Conservation (phyloP, 1,284 basidiomycete genomes). For the Nidula niveotomentosa region DNA sequence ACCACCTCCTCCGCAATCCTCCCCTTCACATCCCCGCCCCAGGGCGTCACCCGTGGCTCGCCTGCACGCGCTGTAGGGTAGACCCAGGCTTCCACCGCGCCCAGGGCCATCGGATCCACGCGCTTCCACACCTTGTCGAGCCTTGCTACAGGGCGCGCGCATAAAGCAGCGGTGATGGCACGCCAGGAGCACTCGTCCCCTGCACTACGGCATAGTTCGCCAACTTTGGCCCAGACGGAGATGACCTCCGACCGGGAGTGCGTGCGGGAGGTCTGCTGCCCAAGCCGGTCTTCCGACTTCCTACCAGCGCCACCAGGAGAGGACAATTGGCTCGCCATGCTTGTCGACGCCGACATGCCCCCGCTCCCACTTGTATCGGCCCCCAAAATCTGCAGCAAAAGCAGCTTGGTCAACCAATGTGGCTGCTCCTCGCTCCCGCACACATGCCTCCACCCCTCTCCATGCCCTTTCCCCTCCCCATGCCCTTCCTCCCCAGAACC, state of each 20-base stretch:
- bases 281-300: conserved; percentile 37
- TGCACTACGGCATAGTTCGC: conserved; percentile 61
- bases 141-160: conserved; percentile 69
- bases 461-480: conserved; percentile 3
- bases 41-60: conserved; percentile 57
- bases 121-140: conserved; percentile 78
- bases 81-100: conserved; percentile 67
- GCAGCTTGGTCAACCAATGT: conserved; percentile 75
- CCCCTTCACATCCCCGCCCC: conserved; percentile 60
- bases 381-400: conserved; percentile 68
- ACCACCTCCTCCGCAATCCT: conserved; percentile 40
- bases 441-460: conserved; percentile 33
- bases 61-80: conserved; percentile 30
- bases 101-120: conserved; percentile 56
- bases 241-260: conserved; percentile 73
- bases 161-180: conserved; percentile 66
- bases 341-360: neutral
- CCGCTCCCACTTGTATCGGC: conserved; percentile 40
- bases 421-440: conserved; percentile 70
- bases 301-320: conserved; percentile 12
- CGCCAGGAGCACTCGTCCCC: conserved; percentile 80
- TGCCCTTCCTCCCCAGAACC: conserved; percentile 10
- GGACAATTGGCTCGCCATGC: conserved; percentile 18
- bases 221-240: conserved; percentile 67
- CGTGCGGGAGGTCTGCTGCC: conserved; percentile 45